Conservation (phyloP, 495 filamentous ascomycete genomes). For the Glonium stellatum region DNA sequence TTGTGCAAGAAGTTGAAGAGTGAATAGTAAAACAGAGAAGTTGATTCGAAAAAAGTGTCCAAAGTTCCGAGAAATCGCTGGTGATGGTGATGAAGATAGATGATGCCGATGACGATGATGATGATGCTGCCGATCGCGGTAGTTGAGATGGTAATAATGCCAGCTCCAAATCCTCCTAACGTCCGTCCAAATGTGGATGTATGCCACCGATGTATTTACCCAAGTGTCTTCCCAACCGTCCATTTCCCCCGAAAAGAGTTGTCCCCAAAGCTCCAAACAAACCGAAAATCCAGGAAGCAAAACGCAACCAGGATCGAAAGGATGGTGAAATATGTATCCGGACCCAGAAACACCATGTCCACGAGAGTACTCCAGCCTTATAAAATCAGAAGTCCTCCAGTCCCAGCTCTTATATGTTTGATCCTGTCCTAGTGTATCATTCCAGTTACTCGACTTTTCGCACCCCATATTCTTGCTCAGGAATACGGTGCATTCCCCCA, state of each 20-base stretch:
- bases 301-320: background rate
- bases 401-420: background rate
- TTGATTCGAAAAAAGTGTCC: background rate
- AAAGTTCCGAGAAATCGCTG: background rate
- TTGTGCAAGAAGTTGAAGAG: background rate
- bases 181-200: background rate
- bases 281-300: background rate
- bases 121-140: background rate
- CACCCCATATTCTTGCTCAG: conserved; percentile 28
- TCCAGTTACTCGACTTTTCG: conserved; percentile 2
- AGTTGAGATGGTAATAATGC: background rate
- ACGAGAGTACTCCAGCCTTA: no score
- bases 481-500: conserved; percentile 62
- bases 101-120: background rate
- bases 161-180: background rate
- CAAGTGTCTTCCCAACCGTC: background rate
- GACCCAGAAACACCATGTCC: no score
- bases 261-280: background rate
- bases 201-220: background rate
- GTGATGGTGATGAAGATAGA: conserved; percentile 2
- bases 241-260: background rate
- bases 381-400: background rate
- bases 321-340: background rate
- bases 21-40: conserved; percentile 4
- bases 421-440: background rate